Base-by-base conservation (phyloP, 2,329 filamentous ascomycete species). In the Teratosphaeria zuluensis region DNA sequence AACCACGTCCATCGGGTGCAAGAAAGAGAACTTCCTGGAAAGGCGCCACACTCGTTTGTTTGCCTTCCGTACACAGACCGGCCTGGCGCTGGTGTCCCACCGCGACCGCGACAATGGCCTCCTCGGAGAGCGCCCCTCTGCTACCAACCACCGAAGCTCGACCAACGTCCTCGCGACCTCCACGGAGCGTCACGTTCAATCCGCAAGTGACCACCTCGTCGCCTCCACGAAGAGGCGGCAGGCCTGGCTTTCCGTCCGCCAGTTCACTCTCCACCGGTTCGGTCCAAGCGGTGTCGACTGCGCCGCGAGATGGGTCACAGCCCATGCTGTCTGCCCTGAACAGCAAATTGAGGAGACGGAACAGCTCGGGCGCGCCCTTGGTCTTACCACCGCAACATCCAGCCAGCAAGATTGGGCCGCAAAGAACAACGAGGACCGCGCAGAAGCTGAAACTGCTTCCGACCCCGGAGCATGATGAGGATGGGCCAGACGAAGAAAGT, bases 381-480 rank as follows among this genome's bases (percentile, higher is more conserved):
- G 73, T 63, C 16, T 51, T 73, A 51, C 68, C 68, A 30, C 74
- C 80, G 24, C 73, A 67, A 54, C 73, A 67, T 42, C 32, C 74
- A 48, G 71, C 72, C 38, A 66, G 70, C 7, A 66, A 97, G 76
- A 90, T 96, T 59, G 94, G 94, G 1, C 92, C 94, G 0, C 94
- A 99, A 73, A 81, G 94, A 73, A 97, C 91, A 58, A 95, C 92
- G 28, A 95, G 96, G 74, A 96, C 89, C 64, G 90, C 90, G 1
- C 91, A 97, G 77, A 99, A 99, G 77, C 81, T 99, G 61, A 99
- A 99, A 77, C 82, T 99, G n/a, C 78, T 99, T 16, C 94, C 94
- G 0, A 94, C 94, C 69, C 91, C 92, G 0, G 89, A 95, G 60
- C 81, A 90, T 52, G 89, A 83, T 38, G 88, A 89, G 30, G 89